A percentile compares a stretch with the other conserved stretches of the same genome.
phyloP scores from a whole-genome alignment of 2,329 filamentous ascomycete species.

The Colletotrichum costaricense region DNA sequence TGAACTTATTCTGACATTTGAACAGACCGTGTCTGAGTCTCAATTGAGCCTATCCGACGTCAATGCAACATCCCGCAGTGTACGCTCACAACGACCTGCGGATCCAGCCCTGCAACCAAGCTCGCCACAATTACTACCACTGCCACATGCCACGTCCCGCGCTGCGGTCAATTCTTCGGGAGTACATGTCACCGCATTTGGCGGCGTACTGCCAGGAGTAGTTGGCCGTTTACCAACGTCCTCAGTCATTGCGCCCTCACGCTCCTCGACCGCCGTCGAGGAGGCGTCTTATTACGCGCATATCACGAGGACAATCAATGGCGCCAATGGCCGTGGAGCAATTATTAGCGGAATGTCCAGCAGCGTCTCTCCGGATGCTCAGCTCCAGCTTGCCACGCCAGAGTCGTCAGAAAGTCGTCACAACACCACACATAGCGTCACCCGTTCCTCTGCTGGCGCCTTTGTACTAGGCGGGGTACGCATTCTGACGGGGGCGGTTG shows the following conservation, averaged over 20 bases:
- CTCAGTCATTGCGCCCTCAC: background rate
- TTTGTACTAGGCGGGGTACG: background rate
- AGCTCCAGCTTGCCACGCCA: background rate
- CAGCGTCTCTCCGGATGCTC: background rate
- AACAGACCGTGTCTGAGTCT: conserved; percentile 5
- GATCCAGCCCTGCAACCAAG: background rate
- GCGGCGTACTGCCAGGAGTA: background rate
- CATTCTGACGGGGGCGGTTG: background rate
- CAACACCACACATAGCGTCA: background rate
- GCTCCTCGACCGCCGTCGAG: background rate
- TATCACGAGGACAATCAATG: background rate
- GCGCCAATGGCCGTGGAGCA: background rate
- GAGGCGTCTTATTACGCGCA: background rate
- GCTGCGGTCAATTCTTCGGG: background rate
- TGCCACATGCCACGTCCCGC: background rate
- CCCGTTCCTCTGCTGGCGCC: background rate
- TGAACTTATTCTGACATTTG: background rate
- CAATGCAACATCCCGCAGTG: background rate
- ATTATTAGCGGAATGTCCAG: background rate
- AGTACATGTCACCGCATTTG: background rate
- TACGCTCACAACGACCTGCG: background rate
- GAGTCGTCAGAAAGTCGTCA: background rate
- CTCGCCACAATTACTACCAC: background rate
- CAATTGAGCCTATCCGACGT: background rate
- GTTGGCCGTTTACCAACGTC: background rate